Percentiles rank a stretch among this genome's conserved stretches.
These are phyloP conservation scores for Aspergillus tamarii DNA, from an alignment of 2,329 filamentous ascomycete genomes.

Conservation along the genomic window DNA sequence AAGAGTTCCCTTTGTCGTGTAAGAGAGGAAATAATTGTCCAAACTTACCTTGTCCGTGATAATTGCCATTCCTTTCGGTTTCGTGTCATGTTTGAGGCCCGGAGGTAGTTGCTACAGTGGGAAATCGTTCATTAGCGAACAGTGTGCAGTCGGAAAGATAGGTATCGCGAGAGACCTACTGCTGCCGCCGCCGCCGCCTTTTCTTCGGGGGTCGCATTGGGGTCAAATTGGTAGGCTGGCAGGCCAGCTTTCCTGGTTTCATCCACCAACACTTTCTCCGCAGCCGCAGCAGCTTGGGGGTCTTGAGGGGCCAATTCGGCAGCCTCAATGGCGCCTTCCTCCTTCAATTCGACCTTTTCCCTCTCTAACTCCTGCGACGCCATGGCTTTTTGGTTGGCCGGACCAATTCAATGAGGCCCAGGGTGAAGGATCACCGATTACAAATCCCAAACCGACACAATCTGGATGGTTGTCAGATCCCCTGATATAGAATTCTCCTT, in stretches of 20 bases:
- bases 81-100: slow-evolving; percentile 60
- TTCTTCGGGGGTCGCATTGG: slow-evolving; percentile 78
- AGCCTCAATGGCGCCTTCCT: slow-evolving; percentile 77
- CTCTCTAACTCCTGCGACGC: slow-evolving; percentile 34
- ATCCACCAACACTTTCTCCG: slow-evolving; percentile 72
- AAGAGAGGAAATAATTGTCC: neutral
- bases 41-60: slow-evolving; percentile 70
- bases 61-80: slow-evolving; percentile 53
- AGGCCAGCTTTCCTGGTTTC: slow-evolving; percentile 80
- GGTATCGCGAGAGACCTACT: slow-evolving; percentile 56
- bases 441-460: slow-evolving; percentile 15
- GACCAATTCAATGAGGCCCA: slow-evolving; percentile 15
- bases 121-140: slow-evolving; percentile 18
- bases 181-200: slow-evolving; percentile 79
- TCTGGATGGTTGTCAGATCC: slow-evolving; percentile 14
- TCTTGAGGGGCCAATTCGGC: slow-evolving; percentile 59
- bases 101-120: slow-evolving; percentile 61
- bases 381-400: slow-evolving; percentile 26
- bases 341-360: slow-evolving; percentile 69
- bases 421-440: slow-evolving; percentile 23
- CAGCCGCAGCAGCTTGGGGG: slow-evolving; percentile 70
- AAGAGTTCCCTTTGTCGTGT: neutral
- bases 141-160: neutral
- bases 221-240: slow-evolving; percentile 82
- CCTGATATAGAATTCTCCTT: slow-evolving; percentile 1